Base-by-base conservation (phyloP, 345 rosid species). In the Erodium maritimum region DNA sequence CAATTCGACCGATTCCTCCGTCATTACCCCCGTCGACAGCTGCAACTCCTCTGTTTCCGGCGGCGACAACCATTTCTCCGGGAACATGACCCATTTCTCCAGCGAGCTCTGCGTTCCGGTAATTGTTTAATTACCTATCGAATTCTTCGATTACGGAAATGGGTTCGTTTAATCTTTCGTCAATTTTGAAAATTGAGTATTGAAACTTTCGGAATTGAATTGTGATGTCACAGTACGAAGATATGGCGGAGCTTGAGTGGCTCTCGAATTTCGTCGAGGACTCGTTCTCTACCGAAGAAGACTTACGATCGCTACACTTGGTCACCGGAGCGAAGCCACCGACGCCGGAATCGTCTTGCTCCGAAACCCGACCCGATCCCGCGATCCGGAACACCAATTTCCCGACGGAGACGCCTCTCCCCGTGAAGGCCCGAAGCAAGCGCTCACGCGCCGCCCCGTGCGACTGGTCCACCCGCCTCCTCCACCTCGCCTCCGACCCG, bases 181-280 rank as follows among this genome's bases (percentile, higher is more conserved):
- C 33, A 25, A 25, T 25, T 0, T 42, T 20, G 29, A 14, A 23
- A 19, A 52, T 11, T 58, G 51, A 2, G 21, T 7, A 64, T 55
- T 60, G 20, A 19, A n/a, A n/a, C n/a, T n/a, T 17, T 25, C 4
- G 33, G 33, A 2, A 2, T 25, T 25, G 33, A 19, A 0, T 56
- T 59, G 17, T 18, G 23, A 21, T 57, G 17, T 33, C 66, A 52
- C 77, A 86, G 93, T 77, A 68, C 19, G 94, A 82, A 23, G 94
- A 86, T 50, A 22, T 80, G 85, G 85, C 85, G 10, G 87, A 86
- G 72, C 80, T 86, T 16, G 94, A 86, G 66, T 86, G 94, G 89
- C 85, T 86, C 0, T 86, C 94, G 13, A 80, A 82, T 76, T 86
- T 86, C 57, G 85, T 86, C 57, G 89, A 86, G 20, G 89, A 86